Percentiles rank a stretch among this genome's conserved stretches.
These are phyloP conservation scores for Xanthoparmelia taractica DNA, from an alignment of 495 filamentous ascomycete genomes.

Conservation along the genomic window DNA sequence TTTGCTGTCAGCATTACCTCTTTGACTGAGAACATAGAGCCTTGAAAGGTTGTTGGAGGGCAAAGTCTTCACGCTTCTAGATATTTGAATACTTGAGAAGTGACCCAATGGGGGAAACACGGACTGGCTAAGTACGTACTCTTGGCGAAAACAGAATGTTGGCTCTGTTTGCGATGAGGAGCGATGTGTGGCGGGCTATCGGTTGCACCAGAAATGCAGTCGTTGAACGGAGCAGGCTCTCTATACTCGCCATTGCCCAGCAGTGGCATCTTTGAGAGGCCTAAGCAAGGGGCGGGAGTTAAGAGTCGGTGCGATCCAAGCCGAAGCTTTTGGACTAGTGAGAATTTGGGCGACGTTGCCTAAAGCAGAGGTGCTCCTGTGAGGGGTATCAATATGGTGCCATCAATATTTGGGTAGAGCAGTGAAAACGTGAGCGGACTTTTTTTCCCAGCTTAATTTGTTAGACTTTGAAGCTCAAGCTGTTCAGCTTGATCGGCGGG, in stretches of 20 bases:
- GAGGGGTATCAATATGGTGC: background rate
- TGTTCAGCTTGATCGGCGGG: background rate
- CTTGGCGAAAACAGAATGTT: slow-evolving; percentile 52
- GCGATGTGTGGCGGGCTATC: background rate
- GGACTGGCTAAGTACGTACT: slow-evolving; percentile 9
- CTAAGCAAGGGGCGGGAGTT: slow-evolving; percentile 5
- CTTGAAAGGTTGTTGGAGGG: background rate
- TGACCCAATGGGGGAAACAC: background rate
- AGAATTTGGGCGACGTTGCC: background rate
- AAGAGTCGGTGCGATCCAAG: slow-evolving; percentile 1
- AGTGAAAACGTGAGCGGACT: background rate
- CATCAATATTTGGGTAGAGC: background rate
- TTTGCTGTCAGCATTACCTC: background rate
- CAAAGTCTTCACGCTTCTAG: background rate
- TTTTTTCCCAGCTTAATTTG: background rate
- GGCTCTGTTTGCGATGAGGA: slow-evolving; percentile 30
- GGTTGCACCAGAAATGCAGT: slow-evolving; percentile 13
- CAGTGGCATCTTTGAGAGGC: slow-evolving; percentile 21
- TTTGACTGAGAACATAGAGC: background rate
- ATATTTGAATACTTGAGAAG: background rate
- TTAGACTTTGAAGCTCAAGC: background rate
- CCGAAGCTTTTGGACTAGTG: background rate
- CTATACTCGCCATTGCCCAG: slow-evolving; percentile 22
- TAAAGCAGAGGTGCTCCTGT: background rate
- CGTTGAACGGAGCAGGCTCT: slow-evolving; percentile 12